Evolutionary conservation across 2,329 filamentous ascomycete species (phyloP), one percentile per base, ranked within the genome.

Genomic region (Capronia coronata): DNA sequence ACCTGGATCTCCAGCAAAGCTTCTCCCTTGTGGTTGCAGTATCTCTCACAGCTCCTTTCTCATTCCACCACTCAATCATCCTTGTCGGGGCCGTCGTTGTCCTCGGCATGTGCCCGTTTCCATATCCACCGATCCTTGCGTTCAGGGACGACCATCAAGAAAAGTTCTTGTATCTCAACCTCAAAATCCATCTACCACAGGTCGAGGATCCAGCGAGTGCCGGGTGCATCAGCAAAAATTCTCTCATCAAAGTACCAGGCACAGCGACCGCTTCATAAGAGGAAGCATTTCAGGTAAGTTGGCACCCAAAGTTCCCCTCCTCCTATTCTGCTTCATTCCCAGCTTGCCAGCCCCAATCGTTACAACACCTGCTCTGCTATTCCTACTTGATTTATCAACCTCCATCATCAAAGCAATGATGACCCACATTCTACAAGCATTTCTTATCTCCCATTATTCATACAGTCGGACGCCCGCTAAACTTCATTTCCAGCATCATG

Each of bases 1-100:
- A 30, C 43, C 39, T 51, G 40, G 27, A 41, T 49, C 22, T 23
- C 52, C 9, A 16, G 30, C 11, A 51, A 35, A 2, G 22, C 16
- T 27, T 9, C 27, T 49, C 52, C 46, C 34, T 13, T 44, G n/a
- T 54, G 52, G 44, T 11, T 51, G 10, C 48, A 48, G 9, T 42
- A 51, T 35, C 32, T 54, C 2, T 43, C 37, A 11, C 37, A 46
- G 2, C 11, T 43, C 6, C 39, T 55, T 13, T 45, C 30, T 11
- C 42, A 44, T 32, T 19, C 21, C 13, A 3, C 27, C 22, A 35
- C 35, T n/a, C 46, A 38, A 44, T 16, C 16, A 23, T 32, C 37
- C 19, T 32, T 16, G n/a, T n/a, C 25, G 10, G 40, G 30, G 2
- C 30, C 16, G 14, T 30, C 21, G 8, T 32, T 16, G 37, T 35